Base-by-base conservation (phyloP, 805 yeast genomes). In the Candida quercuum region DNA sequence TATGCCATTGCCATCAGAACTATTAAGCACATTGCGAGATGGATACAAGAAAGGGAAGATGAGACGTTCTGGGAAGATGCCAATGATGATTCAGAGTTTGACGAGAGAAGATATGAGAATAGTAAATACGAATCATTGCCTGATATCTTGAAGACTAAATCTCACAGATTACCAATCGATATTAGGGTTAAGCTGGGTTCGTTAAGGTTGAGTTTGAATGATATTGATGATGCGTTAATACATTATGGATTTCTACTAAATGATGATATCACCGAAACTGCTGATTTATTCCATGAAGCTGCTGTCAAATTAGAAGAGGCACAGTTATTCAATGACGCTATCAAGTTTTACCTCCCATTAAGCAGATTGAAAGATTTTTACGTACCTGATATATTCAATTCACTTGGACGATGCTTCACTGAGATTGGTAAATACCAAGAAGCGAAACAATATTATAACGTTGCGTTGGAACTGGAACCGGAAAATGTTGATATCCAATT, bases 71-170 rank as follows among this genome's bases (percentile, higher is more conserved):
- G 74, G 74, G 69, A 68, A 31, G 65, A 61, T 36, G 54, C 52
- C 3, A 64, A 62, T 13, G 80, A 79, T 45, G 98, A 91, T 57
- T 64, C 85, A 0, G 98, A 91, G 59, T 91, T 82, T 61, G 97
- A 91, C 56, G 74, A 68, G 18, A 69, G 94, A 52, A 64, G 94
- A 44, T 59, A 63, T 26, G 72, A 69, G 31, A 68, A 69, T 46
- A 58, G 63, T 9, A 66, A 64, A 33, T 76, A 57, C 47, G 68
- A 65, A 36, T 58, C 66, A 1, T 45, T 75, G 19, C 48, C 69
- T 1, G 54, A 52, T 27, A 43, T 41, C 11, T 61, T 60, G 32
- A 73, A 71, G 38, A 56, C 60, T 5, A 57, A 64, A 39, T 45
- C 61, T 26, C 68, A 68, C 49, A 51, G 69, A 8, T 60, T 93